Percentiles rank a stretch among this genome's conserved stretches.
Evolutionary conservation across 2,329 filamentous ascomycete genomes (phyloP).

Genomic region (Talaromyces piceae): DNA sequence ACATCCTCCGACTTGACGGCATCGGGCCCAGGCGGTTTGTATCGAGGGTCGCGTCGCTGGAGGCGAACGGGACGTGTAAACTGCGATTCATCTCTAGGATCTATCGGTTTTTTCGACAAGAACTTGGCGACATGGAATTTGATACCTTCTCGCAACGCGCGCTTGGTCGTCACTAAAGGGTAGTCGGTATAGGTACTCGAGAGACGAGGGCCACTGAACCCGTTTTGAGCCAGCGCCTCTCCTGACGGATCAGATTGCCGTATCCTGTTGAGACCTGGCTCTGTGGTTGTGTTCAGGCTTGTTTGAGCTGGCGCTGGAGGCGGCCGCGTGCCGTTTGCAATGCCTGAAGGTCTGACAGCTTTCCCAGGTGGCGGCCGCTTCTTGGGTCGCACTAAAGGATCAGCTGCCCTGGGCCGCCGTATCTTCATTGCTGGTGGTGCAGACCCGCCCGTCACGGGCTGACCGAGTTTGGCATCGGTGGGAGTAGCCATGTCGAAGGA

Average conservation of each 20-base stretch:
- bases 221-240: conserved; percentile 31
- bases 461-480: conserved; percentile 39
- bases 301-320: conserved; percentile 11
- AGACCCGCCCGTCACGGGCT: conserved; percentile 41
- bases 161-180: conserved; percentile 77
- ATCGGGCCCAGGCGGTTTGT: conserved; percentile 44
- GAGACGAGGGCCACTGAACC: conserved; percentile 36
- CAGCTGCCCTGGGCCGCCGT: conserved; percentile 46
- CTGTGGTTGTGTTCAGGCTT: conserved; percentile 13
- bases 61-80: conserved; percentile 84
- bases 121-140: conserved; percentile 86
- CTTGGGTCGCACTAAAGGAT: conserved; percentile 60
- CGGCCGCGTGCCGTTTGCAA: conserved; percentile 18
- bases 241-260: conserved; percentile 16
- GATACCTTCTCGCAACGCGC: conserved; percentile 67
- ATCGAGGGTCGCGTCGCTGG: conserved; percentile 78
- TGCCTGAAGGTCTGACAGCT: conserved; percentile 13
- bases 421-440: conserved; percentile 38
- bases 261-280: conserved; percentile 16
- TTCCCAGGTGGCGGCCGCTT: conserved; percentile 29
- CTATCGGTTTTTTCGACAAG: conserved; percentile 54
- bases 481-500: conserved; percentile 27
- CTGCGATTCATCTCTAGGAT: conserved; percentile 67
- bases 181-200: conserved; percentile 44
- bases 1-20: conserved; percentile 35